Evolutionary conservation across 139 green algal genomes (phyloP).

Genomic region (Chlorella sp.): DNA sequence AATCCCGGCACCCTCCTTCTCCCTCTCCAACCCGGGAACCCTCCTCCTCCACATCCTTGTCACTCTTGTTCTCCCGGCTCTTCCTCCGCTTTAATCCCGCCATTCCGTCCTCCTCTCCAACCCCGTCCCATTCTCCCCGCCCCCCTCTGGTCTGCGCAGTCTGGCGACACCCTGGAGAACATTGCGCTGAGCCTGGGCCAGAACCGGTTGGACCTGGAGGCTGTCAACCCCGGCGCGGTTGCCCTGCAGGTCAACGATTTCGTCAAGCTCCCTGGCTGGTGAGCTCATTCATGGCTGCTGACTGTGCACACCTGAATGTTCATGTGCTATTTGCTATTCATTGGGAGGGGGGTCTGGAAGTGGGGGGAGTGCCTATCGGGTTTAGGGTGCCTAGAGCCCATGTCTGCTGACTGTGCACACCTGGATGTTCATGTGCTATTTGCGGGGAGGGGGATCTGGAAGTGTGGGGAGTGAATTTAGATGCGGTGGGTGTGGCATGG

Average conservation of each 20-base stretch:
- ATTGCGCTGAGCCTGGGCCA: slow-evolving; percentile 13
- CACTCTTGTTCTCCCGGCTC: background rate
- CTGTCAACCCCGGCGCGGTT: background rate
- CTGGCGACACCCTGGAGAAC: slow-evolving; percentile 18
- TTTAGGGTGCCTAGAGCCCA: no score
- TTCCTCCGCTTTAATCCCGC: no score
- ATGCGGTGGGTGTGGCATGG: no score
- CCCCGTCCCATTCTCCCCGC: background rate
- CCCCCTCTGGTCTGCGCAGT: background rate
- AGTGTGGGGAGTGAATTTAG: no score
- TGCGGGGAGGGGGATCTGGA: no score
- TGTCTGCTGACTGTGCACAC: no score
- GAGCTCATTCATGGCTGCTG: background rate
- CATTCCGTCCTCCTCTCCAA: background rate
- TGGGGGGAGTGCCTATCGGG: no score
- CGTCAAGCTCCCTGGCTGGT: slow-evolving; percentile 34
- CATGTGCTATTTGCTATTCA: no score
- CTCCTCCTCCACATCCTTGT: no score
- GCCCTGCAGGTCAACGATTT: slow-evolving; percentile 24
- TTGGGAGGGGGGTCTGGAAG: no score
- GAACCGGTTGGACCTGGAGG: slow-evolving; percentile 4
- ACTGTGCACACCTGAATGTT: background rate
- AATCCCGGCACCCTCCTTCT: background rate
- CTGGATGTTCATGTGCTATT: no score
- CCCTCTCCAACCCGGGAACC: no score